Evolutionary conservation across 1,284 basidiomycete genomes (phyloP).

Genomic region (Cryptococcus sp.): DNA sequence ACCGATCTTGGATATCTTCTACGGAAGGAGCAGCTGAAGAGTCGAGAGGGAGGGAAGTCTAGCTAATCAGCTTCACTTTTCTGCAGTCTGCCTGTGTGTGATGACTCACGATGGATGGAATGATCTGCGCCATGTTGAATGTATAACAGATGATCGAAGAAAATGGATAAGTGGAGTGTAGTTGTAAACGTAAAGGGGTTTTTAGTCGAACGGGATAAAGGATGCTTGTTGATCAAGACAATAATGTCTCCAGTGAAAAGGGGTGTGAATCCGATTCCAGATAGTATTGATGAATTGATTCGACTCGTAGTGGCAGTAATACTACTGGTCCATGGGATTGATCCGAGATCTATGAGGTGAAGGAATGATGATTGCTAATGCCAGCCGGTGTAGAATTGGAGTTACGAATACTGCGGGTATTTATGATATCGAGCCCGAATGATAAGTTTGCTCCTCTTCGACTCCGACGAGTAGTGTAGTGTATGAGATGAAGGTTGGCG

Average conservation of each 20-base stretch:
- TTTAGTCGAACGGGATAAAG: neutral
- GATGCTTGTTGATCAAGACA: neutral
- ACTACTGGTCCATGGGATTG: too few species aligned
- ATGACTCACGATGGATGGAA: slow-evolving; percentile 40
- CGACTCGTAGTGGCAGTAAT: too few species aligned
- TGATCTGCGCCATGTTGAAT: slow-evolving; percentile 44
- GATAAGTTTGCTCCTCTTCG: too few species aligned
- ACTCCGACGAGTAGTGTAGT: too few species aligned
- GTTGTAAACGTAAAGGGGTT: neutral
- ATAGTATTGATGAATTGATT: neutral
- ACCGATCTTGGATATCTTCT: slow-evolving; percentile 52
- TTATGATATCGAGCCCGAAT: too few species aligned
- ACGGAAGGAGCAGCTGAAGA: slow-evolving; percentile 51
- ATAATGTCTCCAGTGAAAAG: slow-evolving; percentile 2
- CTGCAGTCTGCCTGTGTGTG: neutral
- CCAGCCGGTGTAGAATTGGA: too few species aligned
- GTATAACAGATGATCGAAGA: neutral
- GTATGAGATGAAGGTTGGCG: too few species aligned
- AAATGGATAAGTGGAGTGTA: neutral
- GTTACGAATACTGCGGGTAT: too few species aligned
- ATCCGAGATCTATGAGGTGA: too few species aligned
- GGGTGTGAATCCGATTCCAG: neutral
- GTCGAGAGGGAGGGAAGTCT: slow-evolving; percentile 46
- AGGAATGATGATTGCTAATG: too few species aligned
- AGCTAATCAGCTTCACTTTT: neutral